Evolutionary conservation across 495 filamentous ascomycete genomes (phyloP), one percentile per base, ranked within the genome.

Genomic region (Oleoguttula mirabilis): DNA sequence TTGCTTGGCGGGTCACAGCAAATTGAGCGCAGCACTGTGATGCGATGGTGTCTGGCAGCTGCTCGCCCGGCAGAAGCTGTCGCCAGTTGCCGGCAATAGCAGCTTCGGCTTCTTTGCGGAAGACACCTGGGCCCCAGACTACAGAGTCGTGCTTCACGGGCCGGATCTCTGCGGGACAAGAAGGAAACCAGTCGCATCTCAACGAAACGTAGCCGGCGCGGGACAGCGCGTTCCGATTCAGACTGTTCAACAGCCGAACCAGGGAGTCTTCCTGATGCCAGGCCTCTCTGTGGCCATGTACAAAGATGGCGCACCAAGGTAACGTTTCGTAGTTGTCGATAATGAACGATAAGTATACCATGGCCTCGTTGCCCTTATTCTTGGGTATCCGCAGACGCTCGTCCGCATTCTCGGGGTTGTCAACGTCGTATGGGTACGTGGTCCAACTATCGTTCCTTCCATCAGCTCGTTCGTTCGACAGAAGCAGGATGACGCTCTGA

Each of bases 311-410:
- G 47, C 80, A 62, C 43, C 83, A 80, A 4, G 80, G 73, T 3
- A 84, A 62, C 5, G 65, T 40, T 36, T 82, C 69, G 59, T 84
- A 84, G 55, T 77, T 68, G 52, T 84, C 77, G 56, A 81, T 71
- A 45, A 84, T 70, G 49, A 75, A 84, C 27, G 72, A 76, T 39
- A 82, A 61, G 54, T 86, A 85, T 10, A 79, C 65, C 67, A 85
- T 78, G 8, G 78, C 81, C 56, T 87, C 82, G 49, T 83, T 73
- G n/a, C 80, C 82, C 59, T 85, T 85, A 49, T 4, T 27, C 16
- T 7, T 32, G 10, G 39, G 45, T 5, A 41, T 23, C 8, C 15
- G 44, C 3, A 47, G 36, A 12, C 34, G 43, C 6, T 15, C 8
- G 30, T 47, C 43, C 3, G 8, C n/a, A 20, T 47, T 47, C n/a